Base-by-base conservation (phyloP, 2,329 filamentous ascomycete genomes). In the Zasmidium citrigriseum region DNA sequence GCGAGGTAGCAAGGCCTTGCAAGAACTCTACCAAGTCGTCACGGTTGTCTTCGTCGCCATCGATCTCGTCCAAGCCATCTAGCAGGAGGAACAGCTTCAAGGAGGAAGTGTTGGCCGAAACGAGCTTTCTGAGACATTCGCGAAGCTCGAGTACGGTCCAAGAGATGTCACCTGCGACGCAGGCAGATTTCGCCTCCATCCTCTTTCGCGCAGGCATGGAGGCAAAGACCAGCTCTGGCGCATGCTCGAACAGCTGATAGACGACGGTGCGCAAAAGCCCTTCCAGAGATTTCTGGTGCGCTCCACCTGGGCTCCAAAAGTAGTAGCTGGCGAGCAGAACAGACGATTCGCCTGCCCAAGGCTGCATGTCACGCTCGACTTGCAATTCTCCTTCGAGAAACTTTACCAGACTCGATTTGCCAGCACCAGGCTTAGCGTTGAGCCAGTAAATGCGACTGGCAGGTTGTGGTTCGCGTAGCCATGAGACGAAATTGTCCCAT, bases 41-140 rank as follows among this genome's bases (percentile, higher is more conserved):
- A 14, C 53, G 18, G n/a, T 12, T 23, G 34, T 55, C 53, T 46
- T 53, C 51, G 38, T 50, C 53, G n/a, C 34, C 51, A 10, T 49
- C 53, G 24, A 49, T 24, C 20, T 49, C 53, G 24, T 55, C 53
- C 14, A 55, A 29, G 10, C 53, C 53, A 50, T 55, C 53, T n/a
- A 49, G 3, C 9, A 55, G 20, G 20, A 49, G 18, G 11, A 55
- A 38, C 10, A 50, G 2, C 23, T 24, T 55, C 10, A 14, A 21
- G 10, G 51, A 41, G 9, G 27, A 25, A 44, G 46, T 12, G 18
- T 18, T 44, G 9, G 16, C 27, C 45, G 45, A 9, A 4, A 41
- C 14, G 34, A 41, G 18, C 34, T 16, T 7, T 16, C 34, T 9
- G 12, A 55, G 18, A 29, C 18, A 50, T 22, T 25, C 25, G 7